phyloP scores from a whole-genome alignment of 2,329 filamentous ascomycete genomes.

The Aspergillus spinulosporus region DNA sequence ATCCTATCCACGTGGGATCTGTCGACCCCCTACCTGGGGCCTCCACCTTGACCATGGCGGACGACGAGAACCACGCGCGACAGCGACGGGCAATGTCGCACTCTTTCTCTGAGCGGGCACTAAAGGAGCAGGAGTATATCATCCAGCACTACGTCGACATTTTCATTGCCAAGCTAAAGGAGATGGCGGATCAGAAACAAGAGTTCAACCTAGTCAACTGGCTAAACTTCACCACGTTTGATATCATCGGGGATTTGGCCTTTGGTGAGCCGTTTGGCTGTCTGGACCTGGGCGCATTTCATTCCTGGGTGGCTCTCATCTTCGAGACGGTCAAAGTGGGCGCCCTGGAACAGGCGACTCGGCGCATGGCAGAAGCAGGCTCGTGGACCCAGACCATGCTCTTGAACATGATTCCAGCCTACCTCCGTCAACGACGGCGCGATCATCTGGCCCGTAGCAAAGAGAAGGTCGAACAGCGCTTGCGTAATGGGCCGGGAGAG shows the following conservation, averaged over 20 bases:
- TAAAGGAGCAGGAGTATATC: constrained; percentile 27
- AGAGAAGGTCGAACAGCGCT: not conserved
- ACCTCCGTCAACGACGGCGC: not conserved
- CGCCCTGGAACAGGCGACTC: not conserved
- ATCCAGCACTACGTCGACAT: constrained; percentile 23
- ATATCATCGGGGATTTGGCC: constrained; percentile 17
- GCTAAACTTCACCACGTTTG: constrained; percentile 18
- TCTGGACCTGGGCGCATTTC: constrained; percentile 7
- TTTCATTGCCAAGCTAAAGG: constrained; percentile 19
- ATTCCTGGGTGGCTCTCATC: constrained; percentile 10
- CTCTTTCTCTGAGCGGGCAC: constrained; percentile 25
- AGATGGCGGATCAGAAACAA: not conserved
- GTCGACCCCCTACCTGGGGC: constrained; percentile 16
- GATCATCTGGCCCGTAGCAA: not conserved
- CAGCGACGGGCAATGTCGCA: constrained; percentile 22
- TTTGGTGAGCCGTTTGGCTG: constrained; percentile 15
- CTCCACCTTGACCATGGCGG: constrained; percentile 5
- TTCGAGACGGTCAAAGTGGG: not conserved
- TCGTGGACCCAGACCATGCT: not conserved
- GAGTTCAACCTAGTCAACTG: constrained; percentile 12
- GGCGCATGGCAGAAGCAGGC: not conserved
- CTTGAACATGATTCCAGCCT: not conserved
- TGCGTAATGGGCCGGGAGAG: not conserved
- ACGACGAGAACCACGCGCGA: constrained; percentile 20
- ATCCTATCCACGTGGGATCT: constrained; percentile 14